A percentile compares a stretch with the other conserved stretches of the same genome.
phyloP scores from a whole-genome alignment of 2,329 filamentous ascomycete species.

The Diatrype stigma region DNA sequence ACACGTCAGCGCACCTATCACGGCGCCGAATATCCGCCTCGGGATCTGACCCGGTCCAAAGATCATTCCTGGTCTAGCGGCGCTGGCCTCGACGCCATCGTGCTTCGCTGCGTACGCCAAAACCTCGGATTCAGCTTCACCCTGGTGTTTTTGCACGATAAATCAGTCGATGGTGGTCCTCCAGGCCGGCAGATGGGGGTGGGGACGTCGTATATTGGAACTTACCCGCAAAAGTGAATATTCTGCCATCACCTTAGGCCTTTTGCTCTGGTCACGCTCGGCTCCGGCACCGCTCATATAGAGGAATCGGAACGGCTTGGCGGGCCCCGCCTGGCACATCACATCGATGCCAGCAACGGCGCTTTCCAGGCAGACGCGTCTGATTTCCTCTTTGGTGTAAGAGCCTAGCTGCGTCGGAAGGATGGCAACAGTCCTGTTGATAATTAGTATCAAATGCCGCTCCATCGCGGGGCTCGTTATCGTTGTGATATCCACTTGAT shows the following conservation, averaged over 20 bases:
- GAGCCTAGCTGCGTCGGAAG: slow-evolving; percentile 17
- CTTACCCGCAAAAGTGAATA: slow-evolving; percentile 45
- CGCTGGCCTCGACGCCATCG: slow-evolving; percentile 33
- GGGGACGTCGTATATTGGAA: not conserved
- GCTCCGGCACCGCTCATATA: slow-evolving; percentile 40
- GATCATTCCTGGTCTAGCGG: slow-evolving; percentile 42
- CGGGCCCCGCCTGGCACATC: slow-evolving; percentile 20
- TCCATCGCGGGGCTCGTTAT: no score
- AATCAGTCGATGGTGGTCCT: not conserved
- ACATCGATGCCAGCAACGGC: slow-evolving; percentile 20
- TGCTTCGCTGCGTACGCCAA: slow-evolving; percentile 36
- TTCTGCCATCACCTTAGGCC: slow-evolving; percentile 31
- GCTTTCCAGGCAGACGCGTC: slow-evolving; percentile 19
- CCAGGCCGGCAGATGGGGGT: not conserved
- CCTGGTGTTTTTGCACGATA: slow-evolving; percentile 30
- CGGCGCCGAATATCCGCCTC: slow-evolving; percentile 13
- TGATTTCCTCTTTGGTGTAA: slow-evolving; percentile 15
- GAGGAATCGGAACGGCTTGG: slow-evolving; percentile 30
- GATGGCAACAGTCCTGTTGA: slow-evolving; percentile 23
- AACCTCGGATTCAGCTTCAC: slow-evolving; percentile 40
- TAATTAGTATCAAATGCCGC: no score
- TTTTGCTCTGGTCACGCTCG: slow-evolving; percentile 42
- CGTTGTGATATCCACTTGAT: no score
- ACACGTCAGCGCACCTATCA: slow-evolving; percentile 18
- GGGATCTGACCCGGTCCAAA: slow-evolving; percentile 21